Conservation (phyloP, 208 protist genomes). For the Lotmaria passim region DNA sequence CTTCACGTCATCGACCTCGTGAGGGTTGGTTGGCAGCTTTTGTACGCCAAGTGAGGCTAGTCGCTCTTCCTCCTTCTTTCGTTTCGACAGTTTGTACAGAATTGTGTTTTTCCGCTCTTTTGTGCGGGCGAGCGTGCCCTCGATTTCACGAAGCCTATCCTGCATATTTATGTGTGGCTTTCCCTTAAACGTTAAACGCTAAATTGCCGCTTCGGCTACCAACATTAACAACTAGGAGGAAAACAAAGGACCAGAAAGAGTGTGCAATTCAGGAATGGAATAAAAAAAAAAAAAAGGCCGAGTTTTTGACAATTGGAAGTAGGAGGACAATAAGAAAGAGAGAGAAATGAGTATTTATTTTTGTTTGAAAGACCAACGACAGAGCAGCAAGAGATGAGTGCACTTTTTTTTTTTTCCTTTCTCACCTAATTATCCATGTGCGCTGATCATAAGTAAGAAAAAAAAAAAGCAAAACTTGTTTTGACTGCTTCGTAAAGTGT, state of each 20-base stretch:
- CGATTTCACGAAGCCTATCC: constrained; percentile 80
- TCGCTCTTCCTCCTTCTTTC: constrained; percentile 61
- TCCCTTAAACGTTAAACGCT: too few relatives aligned
- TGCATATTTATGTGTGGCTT: too few relatives aligned
- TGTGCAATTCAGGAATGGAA: background rate
- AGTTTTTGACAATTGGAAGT: background rate
- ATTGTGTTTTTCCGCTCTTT: constrained; percentile 84
- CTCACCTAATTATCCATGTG: too few relatives aligned
- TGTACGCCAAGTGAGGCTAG: constrained; percentile 61
- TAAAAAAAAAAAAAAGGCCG: constrained; percentile 4
- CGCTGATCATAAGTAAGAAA: too few relatives aligned
- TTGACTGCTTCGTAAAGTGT: too few relatives aligned
- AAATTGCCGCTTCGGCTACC: background rate
- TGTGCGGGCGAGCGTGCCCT: constrained; percentile 82
- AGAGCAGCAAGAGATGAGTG: too few relatives aligned
- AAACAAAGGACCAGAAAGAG: constrained; percentile 2
- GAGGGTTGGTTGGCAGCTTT: constrained; percentile 70
- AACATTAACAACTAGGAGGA: background rate
- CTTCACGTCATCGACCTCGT: constrained; percentile 56
- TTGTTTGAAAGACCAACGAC: too few relatives aligned
- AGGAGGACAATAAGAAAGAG: too few relatives aligned
- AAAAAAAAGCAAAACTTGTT: too few relatives aligned
- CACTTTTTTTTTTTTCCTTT: too few relatives aligned
- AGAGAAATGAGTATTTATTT: too few relatives aligned
- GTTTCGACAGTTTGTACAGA: constrained; percentile 76